Percentiles rank a stretch among this genome's conserved stretches.
These are phyloP conservation scores for Cerioporus squamosus DNA, from an alignment of 1,284 basidiomycete genomes.

Conservation along the genomic window DNA sequence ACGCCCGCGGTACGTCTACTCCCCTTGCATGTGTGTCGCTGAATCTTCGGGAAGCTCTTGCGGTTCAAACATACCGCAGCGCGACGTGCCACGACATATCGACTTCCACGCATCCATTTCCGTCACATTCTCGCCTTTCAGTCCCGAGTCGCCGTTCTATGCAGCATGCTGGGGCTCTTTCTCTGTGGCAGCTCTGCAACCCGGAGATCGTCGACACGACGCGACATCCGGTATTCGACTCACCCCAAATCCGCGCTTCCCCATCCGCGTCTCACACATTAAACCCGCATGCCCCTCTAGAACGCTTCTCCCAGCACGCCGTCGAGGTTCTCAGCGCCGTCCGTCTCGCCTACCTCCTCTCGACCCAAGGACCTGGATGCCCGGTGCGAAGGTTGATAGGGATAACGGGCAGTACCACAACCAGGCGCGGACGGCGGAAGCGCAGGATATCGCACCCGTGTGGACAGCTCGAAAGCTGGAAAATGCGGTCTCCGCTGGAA, in stretches of 20 bases:
- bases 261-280: not conserved
- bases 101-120: too few relatives aligned
- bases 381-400: constrained; percentile 13
- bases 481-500: constrained; percentile 13
- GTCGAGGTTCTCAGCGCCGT: constrained; percentile 3
- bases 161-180: not conserved
- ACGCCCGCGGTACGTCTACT: not conserved
- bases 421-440: too few relatives aligned
- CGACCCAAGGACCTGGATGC: constrained; percentile 6
- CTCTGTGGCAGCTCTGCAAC: not conserved
- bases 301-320: constrained; percentile 1
- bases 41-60: constrained; percentile 5
- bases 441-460: not conserved
- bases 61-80: not conserved
- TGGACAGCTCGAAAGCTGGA: constrained; percentile 5
- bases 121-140: not conserved
- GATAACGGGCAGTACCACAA: not conserved
- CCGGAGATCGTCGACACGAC: not conserved
- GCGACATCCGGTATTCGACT: not conserved
- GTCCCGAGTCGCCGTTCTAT: constrained; percentile 1
- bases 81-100: too few relatives aligned
- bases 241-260: not conserved
- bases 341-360: not conserved
- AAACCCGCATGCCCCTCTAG: constrained; percentile 11
- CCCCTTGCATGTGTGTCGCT: constrained; percentile 1